Evolutionary conservation across 495 filamentous ascomycete species (phyloP).

Genomic region (Parathielavia appendiculata): DNA sequence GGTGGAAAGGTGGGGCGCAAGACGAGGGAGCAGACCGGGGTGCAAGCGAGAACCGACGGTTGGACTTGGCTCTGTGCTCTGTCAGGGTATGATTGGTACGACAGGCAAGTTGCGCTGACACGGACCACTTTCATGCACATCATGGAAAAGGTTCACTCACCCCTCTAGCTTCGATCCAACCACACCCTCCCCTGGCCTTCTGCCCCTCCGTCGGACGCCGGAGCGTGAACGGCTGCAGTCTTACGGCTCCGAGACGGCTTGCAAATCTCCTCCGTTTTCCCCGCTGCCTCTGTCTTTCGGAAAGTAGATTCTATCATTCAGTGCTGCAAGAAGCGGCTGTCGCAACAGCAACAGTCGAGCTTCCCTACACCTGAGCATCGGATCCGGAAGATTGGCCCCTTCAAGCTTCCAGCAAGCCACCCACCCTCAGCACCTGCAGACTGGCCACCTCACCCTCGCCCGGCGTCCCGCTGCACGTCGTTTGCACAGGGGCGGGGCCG

Average conservation of each 20-base stretch:
- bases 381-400: background rate
- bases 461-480: conserved; percentile 8
- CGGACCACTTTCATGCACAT: conserved; percentile 25
- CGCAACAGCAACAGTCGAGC: too few species aligned
- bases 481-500: background rate
- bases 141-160: conserved; percentile 9
- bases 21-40: conserved; percentile 15
- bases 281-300: too few species aligned
- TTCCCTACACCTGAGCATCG: background rate
- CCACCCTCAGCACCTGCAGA: conserved; percentile 7
- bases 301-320: too few species aligned
- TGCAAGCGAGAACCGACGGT: background rate
- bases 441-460: conserved; percentile 9
- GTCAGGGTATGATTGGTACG: background rate
- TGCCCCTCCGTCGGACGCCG: background rate
- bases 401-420: background rate
- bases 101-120: conserved; percentile 25
- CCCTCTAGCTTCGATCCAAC: background rate
- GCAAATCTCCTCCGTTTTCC: background rate
- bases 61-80: background rate
- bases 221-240: background rate
- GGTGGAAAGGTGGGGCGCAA: conserved; percentile 19
- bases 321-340: too few species aligned
- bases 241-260: background rate
- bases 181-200: conserved; percentile 4